Conservation (phyloP, 805 yeast species). For the Nakazawaea populi region DNA sequence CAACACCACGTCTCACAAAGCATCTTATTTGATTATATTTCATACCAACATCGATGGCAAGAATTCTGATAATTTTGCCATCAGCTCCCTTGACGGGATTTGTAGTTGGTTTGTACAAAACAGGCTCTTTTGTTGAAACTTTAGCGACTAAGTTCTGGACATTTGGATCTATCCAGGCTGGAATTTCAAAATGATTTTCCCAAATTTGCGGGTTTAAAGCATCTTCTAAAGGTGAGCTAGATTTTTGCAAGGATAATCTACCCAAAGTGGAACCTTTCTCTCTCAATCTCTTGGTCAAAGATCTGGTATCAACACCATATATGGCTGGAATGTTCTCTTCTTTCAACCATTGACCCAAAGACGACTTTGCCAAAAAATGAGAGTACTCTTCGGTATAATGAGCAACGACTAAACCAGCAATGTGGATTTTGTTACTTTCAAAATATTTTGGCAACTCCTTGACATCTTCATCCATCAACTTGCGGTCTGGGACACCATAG, state of each 20-base stretch:
- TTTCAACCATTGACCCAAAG: conserved; percentile 90
- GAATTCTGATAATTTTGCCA: conserved; percentile 75
- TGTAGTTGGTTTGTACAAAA: conserved; percentile 61
- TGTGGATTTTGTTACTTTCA: conserved; percentile 87
- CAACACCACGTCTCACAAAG: conserved; percentile 93
- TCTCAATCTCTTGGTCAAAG: conserved; percentile 89
- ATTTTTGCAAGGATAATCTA: conserved; percentile 64
- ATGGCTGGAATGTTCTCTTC: conserved; percentile 91
- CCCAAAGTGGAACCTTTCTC: conserved; percentile 91
- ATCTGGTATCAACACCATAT: conserved; percentile 96
- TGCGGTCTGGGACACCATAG: conserved; percentile 96
- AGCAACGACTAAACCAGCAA: conserved; percentile 95
- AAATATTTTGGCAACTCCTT: conserved; percentile 83
- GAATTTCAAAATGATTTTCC: conserved; percentile 59
- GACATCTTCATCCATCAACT: conserved; percentile 65
- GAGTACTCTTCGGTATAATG: conserved; percentile 95
- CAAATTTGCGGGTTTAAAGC: conserved; percentile 40
- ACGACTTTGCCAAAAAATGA: conserved; percentile 87
- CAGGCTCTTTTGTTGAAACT: conserved; percentile 78
- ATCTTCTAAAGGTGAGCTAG: conserved; percentile 24
- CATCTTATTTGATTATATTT: conserved; percentile 97
- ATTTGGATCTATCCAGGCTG: conserved; percentile 94
- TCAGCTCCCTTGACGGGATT: conserved; percentile 52
- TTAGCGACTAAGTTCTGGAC: conserved; percentile 84
- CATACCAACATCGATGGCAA: conserved; percentile 97